These are phyloP conservation scores for Periglandula ipomoeae DNA, from an alignment of 2,329 filamentous ascomycete genomes.

Conservation along the genomic window DNA sequence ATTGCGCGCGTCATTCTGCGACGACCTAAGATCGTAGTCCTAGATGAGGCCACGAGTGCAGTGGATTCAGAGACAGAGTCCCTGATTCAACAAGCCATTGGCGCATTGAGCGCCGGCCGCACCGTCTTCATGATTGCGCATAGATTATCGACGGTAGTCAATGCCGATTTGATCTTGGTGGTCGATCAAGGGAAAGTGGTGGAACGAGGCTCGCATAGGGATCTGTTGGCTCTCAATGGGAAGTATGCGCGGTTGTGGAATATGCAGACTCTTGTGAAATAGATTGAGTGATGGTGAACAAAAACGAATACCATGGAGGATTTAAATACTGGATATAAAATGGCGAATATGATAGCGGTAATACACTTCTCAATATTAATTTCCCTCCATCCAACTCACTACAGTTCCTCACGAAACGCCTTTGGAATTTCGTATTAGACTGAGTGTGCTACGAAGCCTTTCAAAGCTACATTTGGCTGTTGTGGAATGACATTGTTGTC, in stretches of 20 bases:
- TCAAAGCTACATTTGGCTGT: too few species aligned
- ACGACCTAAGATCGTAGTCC: constrained; percentile 20
- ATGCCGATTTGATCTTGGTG: constrained; percentile 43
- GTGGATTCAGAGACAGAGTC: constrained; percentile 36
- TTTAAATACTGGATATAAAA: neutral
- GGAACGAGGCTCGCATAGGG: constrained; percentile 41
- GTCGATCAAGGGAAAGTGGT: constrained; percentile 40
- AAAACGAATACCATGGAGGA: too few species aligned
- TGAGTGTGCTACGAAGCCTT: too few species aligned
- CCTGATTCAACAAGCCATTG: constrained; percentile 36
- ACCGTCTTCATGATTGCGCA: constrained; percentile 45
- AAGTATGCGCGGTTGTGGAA: constrained; percentile 44
- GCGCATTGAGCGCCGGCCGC: constrained; percentile 33
- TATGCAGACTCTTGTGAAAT: constrained; percentile 24
- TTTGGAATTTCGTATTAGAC: too few species aligned
- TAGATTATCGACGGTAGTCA: constrained; percentile 30
- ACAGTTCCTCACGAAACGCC: too few species aligned
- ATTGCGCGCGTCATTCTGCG: constrained; percentile 30
- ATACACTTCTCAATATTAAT: neutral
- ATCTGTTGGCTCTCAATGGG: constrained; percentile 36
- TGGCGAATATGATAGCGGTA: neutral
- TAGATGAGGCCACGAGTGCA: constrained; percentile 44
- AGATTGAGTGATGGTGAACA: neutral
- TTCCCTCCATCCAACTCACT: too few species aligned
- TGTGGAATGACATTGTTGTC: too few species aligned